phyloP scores from a whole-genome alignment of 306 rosid species.

The Neltuma alba region DNA sequence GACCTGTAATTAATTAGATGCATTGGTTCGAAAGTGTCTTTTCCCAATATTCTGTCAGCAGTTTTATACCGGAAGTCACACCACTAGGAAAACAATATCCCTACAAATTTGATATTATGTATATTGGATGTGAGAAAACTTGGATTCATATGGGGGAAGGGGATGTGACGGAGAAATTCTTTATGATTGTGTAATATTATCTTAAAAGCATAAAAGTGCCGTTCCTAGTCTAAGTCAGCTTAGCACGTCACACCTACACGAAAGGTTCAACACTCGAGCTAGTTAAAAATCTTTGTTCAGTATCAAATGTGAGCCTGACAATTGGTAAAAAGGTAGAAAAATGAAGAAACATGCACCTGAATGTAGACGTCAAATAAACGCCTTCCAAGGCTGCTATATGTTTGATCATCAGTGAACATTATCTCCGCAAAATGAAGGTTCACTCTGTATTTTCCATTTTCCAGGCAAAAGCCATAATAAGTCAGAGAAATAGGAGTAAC shows the following conservation, averaged over 20 bases:
- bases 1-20: too few species aligned
- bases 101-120: too few species aligned
- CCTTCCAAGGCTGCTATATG: constrained; percentile 52
- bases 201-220: background rate
- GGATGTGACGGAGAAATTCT: background rate
- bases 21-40: too few species aligned
- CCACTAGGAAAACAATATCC: too few species aligned
- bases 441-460: constrained; percentile 54
- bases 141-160: too few species aligned
- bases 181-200: background rate
- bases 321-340: background rate
- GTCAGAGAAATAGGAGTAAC: constrained; percentile 67
- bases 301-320: background rate
- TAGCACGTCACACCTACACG: background rate
- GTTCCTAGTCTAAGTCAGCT: background rate
- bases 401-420: constrained; percentile 34
- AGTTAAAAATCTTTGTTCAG: background rate
- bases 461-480: constrained; percentile 59
- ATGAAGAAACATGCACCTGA: constrained; percentile 43
- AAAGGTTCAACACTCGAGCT: too few species aligned
- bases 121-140: too few species aligned
- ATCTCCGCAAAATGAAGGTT: constrained; percentile 60
- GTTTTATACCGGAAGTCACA: background rate
- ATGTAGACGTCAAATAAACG: constrained; percentile 59
- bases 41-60: background rate